Evolutionary conservation across 495 filamentous ascomycete genomes (phyloP).

Genomic region (Penicillium daleae): DNA sequence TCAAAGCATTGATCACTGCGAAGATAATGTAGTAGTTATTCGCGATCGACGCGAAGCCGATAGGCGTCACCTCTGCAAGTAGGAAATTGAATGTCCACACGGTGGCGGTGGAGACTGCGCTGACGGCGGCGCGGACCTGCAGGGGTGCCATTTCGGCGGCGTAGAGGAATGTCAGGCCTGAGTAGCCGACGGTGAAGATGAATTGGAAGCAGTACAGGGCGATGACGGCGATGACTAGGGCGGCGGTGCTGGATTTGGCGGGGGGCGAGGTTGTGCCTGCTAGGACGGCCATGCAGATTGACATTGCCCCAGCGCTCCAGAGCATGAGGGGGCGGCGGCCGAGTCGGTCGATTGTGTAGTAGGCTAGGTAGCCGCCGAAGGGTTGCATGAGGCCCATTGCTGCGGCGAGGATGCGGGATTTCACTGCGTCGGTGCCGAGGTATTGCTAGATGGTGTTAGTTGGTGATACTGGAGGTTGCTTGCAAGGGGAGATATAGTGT

Average conservation of each 20-base stretch:
- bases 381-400: conserved; percentile 77
- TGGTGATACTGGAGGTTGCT: neutral
- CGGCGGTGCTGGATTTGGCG: conserved; percentile 32
- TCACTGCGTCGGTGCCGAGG: conserved; percentile 66
- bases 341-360: conserved; percentile 77
- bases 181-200: conserved; percentile 59
- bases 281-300: conserved; percentile 61
- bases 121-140: conserved; percentile 66
- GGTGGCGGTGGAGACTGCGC: conserved; percentile 62
- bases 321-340: conserved; percentile 72
- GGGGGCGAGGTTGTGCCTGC: conserved; percentile 49
- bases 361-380: conserved; percentile 72
- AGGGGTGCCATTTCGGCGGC: conserved; percentile 69
- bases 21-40: conserved; percentile 56
- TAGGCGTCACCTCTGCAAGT: conserved; percentile 48
- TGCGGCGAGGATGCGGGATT: conserved; percentile 79
- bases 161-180: conserved; percentile 68
- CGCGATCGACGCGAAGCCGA: conserved; percentile 48
- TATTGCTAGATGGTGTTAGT: conserved; percentile 54
- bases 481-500: neutral
- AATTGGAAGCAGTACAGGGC: conserved; percentile 48
- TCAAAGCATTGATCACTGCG: conserved; percentile 50
- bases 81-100: conserved; percentile 64
- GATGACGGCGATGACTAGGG: conserved; percentile 46
- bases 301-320: conserved; percentile 56